Base-by-base conservation (phyloP, 192 early-diverging fungal species). In the Coemansia sp. region DNA sequence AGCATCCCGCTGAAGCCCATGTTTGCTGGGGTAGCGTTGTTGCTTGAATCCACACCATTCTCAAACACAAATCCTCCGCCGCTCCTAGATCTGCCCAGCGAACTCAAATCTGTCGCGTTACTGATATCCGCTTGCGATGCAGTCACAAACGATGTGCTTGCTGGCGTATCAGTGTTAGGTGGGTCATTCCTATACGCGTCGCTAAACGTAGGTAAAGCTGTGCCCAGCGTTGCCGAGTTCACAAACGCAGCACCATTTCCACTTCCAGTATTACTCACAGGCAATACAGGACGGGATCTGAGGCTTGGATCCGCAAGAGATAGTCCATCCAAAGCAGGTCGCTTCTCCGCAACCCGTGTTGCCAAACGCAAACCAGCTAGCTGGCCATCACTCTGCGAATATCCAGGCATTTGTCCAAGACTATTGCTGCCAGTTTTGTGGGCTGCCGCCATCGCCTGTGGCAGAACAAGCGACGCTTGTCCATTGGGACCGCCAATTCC, bases 401-500 rank as follows among this genome's bases (percentile, higher is more conserved):
- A 47, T 23, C 44, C 44, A 23, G 44, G 23, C 6, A 11, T 6
- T 9, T 4, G 6, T 8, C 50, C 30, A 53, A 53, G 15, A 0
- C 29, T 6, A 53, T 28, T 53, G 25, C 2, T n/a, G 11, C 38
- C 47, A 53, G 37, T 52, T 4, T 22, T 29, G 27, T 57, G 41
- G 5, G 44, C 41, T 5, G 38, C n/a, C n/a, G n/a, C 20, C 59
- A 68, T 47, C 17, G 61, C 66, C 11, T 57, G 62, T 3, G 75
- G 63, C 33, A 68, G 40, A 14, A 58, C 50, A n/a, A 62, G 33
- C 50, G 76, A 64, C 20, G 70, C 67, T 60, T 73, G 70, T 1
- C 76, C 76, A 29, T 79, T 79, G 11, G 70, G 76, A 0, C 70
- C 70, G 6, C 76, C 76, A 29, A 79, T 69, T 10, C 76, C 76